Conservation (phyloP, 768 basidiomycete genomes). For the Phlebiopsis gigantea region DNA sequence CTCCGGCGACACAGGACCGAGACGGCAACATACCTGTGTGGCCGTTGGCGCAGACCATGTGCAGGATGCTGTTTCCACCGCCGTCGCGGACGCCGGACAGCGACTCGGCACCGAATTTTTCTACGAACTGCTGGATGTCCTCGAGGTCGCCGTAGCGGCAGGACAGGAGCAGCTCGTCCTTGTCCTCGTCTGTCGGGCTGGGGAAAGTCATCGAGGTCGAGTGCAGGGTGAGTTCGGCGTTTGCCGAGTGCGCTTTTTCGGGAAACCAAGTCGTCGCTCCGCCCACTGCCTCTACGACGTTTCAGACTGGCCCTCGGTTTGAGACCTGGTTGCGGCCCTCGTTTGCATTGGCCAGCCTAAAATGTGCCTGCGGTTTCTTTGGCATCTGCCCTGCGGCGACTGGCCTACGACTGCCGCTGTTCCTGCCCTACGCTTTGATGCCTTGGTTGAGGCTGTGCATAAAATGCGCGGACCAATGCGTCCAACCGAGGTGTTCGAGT, state of each 20-base stretch:
- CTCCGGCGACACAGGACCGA: constrained; percentile 13
- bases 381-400: not conserved
- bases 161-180: constrained; percentile 72
- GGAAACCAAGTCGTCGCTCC: not conserved
- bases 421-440: not conserved
- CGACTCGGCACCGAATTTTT: constrained; percentile 45
- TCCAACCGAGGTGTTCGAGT: not conserved
- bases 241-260: not conserved
- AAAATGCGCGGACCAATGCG: not conserved
- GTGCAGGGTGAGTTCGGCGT: not conserved
- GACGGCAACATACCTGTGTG: constrained; percentile 59
- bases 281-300: not conserved
- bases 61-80: constrained; percentile 73
- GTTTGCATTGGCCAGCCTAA: not conserved
- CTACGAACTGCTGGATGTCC: constrained; percentile 64
- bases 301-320: not conserved
- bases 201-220: constrained; percentile 11
- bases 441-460: not conserved
- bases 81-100: constrained; percentile 59
- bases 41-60: constrained; percentile 88
- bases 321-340: not conserved
- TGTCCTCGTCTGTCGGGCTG: constrained; percentile 37
- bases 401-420: not conserved
- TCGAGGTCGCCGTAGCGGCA: constrained; percentile 87
- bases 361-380: not conserved